phyloP scores from a whole-genome alignment of 2,329 filamentous ascomycete genomes.

The Xylaria sp. region DNA sequence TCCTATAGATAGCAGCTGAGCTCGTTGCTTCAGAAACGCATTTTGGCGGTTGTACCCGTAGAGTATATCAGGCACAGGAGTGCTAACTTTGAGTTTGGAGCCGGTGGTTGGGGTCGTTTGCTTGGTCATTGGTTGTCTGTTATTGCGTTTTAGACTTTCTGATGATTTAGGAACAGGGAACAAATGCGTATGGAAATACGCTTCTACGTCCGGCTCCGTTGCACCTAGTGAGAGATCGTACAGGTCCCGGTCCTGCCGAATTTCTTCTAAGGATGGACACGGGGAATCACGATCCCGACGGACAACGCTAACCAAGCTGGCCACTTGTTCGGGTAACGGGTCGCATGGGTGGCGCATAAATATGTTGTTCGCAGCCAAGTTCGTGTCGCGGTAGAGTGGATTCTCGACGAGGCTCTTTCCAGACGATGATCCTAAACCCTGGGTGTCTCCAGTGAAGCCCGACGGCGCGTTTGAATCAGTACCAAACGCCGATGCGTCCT shows the following conservation, averaged over 20 bases:
- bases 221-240: not conserved
- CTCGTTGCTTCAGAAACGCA: not conserved
- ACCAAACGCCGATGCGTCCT: no score
- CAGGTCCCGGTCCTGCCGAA: not conserved
- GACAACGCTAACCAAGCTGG: not conserved
- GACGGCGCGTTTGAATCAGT: not conserved
- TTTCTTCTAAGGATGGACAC: not conserved
- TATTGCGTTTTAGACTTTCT: not conserved
- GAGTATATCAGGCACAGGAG: not conserved
- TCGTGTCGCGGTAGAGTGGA: slow-evolving; percentile 27
- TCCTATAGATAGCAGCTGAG: not conserved
- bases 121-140: not conserved
- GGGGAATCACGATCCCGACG: not conserved
- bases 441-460: not conserved
- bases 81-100: not conserved
- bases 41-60: not conserved
- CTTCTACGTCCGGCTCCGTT: not conserved
- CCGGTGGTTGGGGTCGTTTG: not conserved
- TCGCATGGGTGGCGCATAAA: slow-evolving; percentile 29
- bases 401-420: slow-evolving; percentile 32
- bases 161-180: not conserved
- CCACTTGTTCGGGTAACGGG: slow-evolving; percentile 7
- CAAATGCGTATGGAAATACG: not conserved
- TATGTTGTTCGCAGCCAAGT: slow-evolving; percentile 36
- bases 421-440: not conserved